Evolutionary conservation across 176 grass and related monocot species (phyloP), one percentile per base, ranked within the genome.

Genomic region (Chrysopogon serrulatus): DNA sequence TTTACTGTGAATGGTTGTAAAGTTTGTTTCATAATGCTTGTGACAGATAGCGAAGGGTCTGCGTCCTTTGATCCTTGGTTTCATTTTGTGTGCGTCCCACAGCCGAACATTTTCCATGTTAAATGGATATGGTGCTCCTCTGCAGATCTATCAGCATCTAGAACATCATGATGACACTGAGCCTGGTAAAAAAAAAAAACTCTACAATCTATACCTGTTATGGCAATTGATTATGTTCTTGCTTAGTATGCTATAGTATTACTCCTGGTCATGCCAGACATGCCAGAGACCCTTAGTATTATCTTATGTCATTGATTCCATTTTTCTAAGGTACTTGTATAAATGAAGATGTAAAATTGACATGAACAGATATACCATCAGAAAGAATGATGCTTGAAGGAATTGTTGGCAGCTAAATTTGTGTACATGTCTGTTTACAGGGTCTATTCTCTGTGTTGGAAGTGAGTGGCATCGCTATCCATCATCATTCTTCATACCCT

Each of bases 41-140:
- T 85, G 82, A 81, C 89, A 99, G 96, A 90, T 96, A 73, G 93
- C 96, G 12, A 99, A 96, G 84, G 91, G 89, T 77, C 32, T 99
- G 56, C 89, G 96, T 36, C 96, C 96, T 67, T 77, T 99, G 77
- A 76, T 94, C 67, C 91, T 99, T 51, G 93, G 96, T 32, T 85
- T 94, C 51, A 92, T 99, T 90, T 89, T 99, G 80, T 99, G 96
- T 86, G 90, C 91, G 4, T 99, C 96, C 33, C 96, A 99, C 77
- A 99, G 96, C 48, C 89, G 96, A 65, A 99, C 96, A 71, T 99
- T 99, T 79, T 96, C 96, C 70, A 99, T 99, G 85, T 84, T 99
- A 65, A 99, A 99, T 68, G 96, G 91, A 59, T 99, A 99, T 45
- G 90, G 91, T 82, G 93, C 96, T 64, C 96, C 96, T 71, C 66